Conservation (phyloP, 192 early-diverging fungal genomes). For the Phycomyces nitens region DNA sequence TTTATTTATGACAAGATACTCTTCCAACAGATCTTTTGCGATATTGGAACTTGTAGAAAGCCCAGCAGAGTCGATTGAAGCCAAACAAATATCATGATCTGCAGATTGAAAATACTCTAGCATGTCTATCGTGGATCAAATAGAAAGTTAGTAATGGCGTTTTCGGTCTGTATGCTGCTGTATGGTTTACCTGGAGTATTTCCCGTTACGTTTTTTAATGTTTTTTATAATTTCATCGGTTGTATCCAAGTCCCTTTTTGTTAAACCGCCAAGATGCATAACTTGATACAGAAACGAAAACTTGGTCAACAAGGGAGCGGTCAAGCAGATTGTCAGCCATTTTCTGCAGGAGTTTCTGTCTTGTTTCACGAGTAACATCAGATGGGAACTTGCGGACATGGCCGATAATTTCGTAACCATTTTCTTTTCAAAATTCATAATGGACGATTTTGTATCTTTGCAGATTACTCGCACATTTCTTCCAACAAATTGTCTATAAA, state of each 20-base stretch:
- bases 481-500: conserved; percentile 13
- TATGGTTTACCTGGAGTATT: conserved; percentile 17
- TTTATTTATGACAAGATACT: conserved; percentile 5
- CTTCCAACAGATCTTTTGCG: conserved; percentile 12
- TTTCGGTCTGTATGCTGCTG: conserved; percentile 3
- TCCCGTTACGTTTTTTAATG: conserved; percentile 9
- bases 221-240: conserved; percentile 9
- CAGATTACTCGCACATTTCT: conserved; percentile 6
- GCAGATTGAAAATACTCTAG: conserved; percentile 11
- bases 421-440: conserved; percentile 2
- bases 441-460: conserved; percentile 7
- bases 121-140: conserved; percentile 18
- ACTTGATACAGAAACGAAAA: conserved; percentile 8
- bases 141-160: conserved; percentile 10
- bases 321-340: conserved; percentile 11
- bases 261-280: conserved; percentile 8
- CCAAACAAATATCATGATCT: conserved; percentile 13
- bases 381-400: too few species aligned
- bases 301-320: conserved; percentile 10
- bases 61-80: conserved; percentile 18
- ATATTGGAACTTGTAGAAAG: conserved; percentile 8
- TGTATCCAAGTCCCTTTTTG: conserved; percentile 7
- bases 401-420: too few species aligned
- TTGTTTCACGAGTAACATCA: not conserved
- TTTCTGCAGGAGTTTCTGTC: conserved; percentile 4